Evolutionary conservation across 225 moss, liverwort and hornwort species (phyloP).

Genomic region (Pseudisothecium myosuroides): DNA sequence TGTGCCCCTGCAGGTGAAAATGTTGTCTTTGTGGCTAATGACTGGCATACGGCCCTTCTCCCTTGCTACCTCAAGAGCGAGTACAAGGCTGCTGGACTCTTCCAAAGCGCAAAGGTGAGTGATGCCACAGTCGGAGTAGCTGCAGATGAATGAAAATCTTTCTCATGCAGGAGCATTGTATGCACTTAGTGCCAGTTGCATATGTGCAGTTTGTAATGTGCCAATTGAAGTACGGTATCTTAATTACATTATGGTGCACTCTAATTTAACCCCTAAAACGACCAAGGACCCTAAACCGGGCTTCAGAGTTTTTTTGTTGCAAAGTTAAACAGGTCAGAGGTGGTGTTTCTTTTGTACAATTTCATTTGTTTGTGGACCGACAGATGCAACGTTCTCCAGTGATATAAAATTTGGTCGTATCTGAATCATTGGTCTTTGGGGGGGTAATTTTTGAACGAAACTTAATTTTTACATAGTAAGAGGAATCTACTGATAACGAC

Average conservation of each 20-base stretch:
- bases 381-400: neutral
- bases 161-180: neutral
- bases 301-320: neutral
- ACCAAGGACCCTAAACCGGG: neutral
- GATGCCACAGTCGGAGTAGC: neutral
- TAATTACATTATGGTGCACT: neutral
- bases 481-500: neutral
- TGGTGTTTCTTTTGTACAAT: neutral
- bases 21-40: constrained; percentile 83
- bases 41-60: constrained; percentile 87
- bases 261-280: too few species aligned
- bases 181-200: neutral
- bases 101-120: constrained; percentile 61
- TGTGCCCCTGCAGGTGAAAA: constrained; percentile 50
- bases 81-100: constrained; percentile 58
- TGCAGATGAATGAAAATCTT: neutral
- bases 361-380: neutral
- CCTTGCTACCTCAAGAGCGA: constrained; percentile 80
- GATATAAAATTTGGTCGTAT: neutral
- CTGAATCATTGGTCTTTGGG: neutral
- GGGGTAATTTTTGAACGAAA: neutral
- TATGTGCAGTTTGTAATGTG: neutral
- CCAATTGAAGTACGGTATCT: neutral
- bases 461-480: too few species aligned
- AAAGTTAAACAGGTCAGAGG: neutral